Base-by-base conservation (phyloP, 768 basidiomycete genomes). In the Hirschioporus abietinus region DNA sequence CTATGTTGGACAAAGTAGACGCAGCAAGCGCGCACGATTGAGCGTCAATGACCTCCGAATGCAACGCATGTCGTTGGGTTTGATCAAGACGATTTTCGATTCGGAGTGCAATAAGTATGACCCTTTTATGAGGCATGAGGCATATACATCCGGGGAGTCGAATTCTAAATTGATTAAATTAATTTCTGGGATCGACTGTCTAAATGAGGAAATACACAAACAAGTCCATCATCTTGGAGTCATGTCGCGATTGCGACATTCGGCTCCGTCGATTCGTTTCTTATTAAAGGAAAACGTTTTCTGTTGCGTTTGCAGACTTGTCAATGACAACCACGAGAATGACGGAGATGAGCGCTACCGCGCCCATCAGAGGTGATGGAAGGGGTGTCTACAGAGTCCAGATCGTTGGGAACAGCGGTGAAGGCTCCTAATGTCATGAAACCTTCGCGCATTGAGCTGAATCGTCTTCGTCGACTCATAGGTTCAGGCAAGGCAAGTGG, bases 351-450 rank as follows among this genome's bases (percentile, higher is more conserved):
- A 58, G 66, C 0, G 81, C 66, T 63, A 64, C 64, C 64, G 69
- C 78, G n/a, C 76, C 77, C 68, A 75, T 78, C 18, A 67, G 78
- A 30, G 84, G 86, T 25, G 82, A 86, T 68, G 76, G 67, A 26
- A 35, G 77, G n/a, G 84, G 86, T 2, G 71, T 68, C 18, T 86
- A 82, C 68, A 81, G 78, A 66, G 74, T 88, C 60, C 77, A 79
- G 60, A 65, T 87, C 9, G 71, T 82, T 17, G 86, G 86, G 58
- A 88, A 88, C 68, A 79, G 80, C 68, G 85, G 85, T 84, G 75
- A 59, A 81, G 66, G 34, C 26, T 30, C 58, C 52, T 15, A 36
- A 7, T 34, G 5, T 23, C 36, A 23, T 64, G 20, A 42, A 15
- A 34, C n/a, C 25, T 1, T 17, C 15, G 25, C 18, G n/a, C 26